Percentiles rank a stretch among this genome's conserved stretches.
Conservation (phyloP, 2,329 filamentous ascomycete genomes). For the Microdochium nivale region DNA sequence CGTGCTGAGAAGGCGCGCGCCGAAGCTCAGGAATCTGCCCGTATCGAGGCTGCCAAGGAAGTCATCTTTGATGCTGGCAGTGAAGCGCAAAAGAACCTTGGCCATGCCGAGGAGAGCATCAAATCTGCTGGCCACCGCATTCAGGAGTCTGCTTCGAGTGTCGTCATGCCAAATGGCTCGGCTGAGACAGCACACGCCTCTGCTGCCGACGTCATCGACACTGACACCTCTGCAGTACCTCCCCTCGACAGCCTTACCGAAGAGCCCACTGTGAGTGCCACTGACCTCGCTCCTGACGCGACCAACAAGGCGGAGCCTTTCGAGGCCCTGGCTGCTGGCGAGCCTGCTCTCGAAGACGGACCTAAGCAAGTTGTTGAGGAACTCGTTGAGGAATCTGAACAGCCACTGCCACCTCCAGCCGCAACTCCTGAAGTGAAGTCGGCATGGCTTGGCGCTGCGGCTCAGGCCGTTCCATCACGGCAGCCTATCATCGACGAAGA, state of each 20-base stretch:
- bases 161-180: slow-evolving; percentile 8
- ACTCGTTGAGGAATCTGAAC: slow-evolving; percentile 18
- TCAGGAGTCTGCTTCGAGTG: slow-evolving; percentile 16
- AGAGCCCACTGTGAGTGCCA: slow-evolving; percentile 12
- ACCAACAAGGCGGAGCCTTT: slow-evolving; percentile 19
- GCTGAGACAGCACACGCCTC: slow-evolving; percentile 2
- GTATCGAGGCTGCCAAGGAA: slow-evolving; percentile 12
- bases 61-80: slow-evolving; percentile 9
- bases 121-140: slow-evolving; percentile 11
- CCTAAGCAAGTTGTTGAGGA: slow-evolving; percentile 24
- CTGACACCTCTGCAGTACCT: slow-evolving; percentile 12
- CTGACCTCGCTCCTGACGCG: slow-evolving; percentile 13
- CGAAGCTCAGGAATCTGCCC: slow-evolving; percentile 5
- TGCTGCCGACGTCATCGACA: slow-evolving; percentile 9
- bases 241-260: slow-evolving; percentile 11
- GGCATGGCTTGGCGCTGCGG: slow-evolving; percentile 40
- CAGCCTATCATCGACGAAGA: slow-evolving; percentile 42
- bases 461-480: slow-evolving; percentile 38
- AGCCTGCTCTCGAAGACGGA: slow-evolving; percentile 9
- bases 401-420: slow-evolving; percentile 11
- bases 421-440: slow-evolving; percentile 28
- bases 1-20: slow-evolving; percentile 13
- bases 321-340: slow-evolving; percentile 10
- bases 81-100: slow-evolving; percentile 20
- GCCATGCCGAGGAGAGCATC: slow-evolving; percentile 5